A percentile compares a stretch with the other conserved stretches of the same genome.
Conservation (phyloP, 495 filamentous ascomycete species). For the Xylaria nigripes region DNA sequence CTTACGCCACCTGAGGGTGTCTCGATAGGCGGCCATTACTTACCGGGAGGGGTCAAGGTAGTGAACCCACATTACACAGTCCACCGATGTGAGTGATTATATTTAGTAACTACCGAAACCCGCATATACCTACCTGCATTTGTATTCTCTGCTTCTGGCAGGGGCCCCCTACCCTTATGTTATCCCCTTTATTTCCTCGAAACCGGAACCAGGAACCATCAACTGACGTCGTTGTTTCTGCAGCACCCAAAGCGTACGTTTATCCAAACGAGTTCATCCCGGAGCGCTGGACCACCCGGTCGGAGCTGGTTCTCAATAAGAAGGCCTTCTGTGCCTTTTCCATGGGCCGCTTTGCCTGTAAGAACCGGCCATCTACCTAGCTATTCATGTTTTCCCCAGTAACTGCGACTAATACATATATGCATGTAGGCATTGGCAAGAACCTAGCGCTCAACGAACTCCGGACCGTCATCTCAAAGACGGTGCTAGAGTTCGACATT, state of each 20-base stretch:
- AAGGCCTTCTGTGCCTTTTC: constrained; percentile 30
- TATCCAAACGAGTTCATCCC: constrained; percentile 34
- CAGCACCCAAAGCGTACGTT: constrained; percentile 21
- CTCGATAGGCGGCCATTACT: constrained; percentile 10
- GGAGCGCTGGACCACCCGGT: constrained; percentile 35
- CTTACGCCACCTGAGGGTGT: constrained; percentile 21
- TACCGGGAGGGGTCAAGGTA: constrained; percentile 9
- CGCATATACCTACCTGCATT: too few relatives aligned
- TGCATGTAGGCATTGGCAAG: constrained; percentile 19
- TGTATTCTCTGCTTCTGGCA: too few relatives aligned
- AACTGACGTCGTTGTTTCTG: background rate
- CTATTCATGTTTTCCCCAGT: too few relatives aligned
- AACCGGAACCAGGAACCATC: too few relatives aligned
- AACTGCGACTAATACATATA: too few relatives aligned
- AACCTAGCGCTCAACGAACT: constrained; percentile 31
- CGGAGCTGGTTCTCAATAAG: constrained; percentile 28
- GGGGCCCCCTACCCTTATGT: too few relatives aligned
- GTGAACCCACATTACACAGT: constrained; percentile 28
- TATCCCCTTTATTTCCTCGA: too few relatives aligned
- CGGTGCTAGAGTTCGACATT: constrained; percentile 30
- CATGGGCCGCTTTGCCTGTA: constrained; percentile 5
- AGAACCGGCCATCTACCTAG: background rate
- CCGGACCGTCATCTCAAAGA: constrained; percentile 28
- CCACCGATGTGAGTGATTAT: constrained; percentile 12
- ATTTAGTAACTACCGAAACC: too few relatives aligned